phyloP scores from a whole-genome alignment of 2,329 filamentous ascomycete genomes.

The Fusarium irregulare region DNA sequence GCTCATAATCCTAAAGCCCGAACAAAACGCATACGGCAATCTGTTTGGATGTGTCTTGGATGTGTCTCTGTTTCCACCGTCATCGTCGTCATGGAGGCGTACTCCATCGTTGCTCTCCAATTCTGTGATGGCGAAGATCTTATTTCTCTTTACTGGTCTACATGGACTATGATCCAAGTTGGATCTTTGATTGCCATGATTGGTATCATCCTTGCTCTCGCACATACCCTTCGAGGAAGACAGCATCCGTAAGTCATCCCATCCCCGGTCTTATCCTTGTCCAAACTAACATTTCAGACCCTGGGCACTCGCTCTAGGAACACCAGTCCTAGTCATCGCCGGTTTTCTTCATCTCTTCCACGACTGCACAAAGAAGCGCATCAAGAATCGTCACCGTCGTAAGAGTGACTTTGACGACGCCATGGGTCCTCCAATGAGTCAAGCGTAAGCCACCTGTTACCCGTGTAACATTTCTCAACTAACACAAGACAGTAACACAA shows the following conservation, averaged over 20 bases:
- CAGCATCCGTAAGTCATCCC: constrained; percentile 61
- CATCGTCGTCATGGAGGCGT: constrained; percentile 66
- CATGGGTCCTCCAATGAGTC: constrained; percentile 55
- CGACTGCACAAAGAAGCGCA: constrained; percentile 51
- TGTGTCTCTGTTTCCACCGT: constrained; percentile 59
- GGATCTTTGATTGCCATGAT: constrained; percentile 68
- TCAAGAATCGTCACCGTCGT: constrained; percentile 46
- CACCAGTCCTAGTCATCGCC: constrained; percentile 69
- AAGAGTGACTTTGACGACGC: constrained; percentile 41
- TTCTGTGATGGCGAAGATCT: constrained; percentile 71
- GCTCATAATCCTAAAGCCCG: constrained; percentile 49
- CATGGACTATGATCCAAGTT: constrained; percentile 70
- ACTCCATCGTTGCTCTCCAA: constrained; percentile 63
- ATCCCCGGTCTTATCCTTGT: neutral
- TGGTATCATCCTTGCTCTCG: constrained; percentile 65
- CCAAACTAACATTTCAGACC: constrained; percentile 49
- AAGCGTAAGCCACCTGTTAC: constrained; percentile 52
- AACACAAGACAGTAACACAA: constrained; percentile 51
- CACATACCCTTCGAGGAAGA: constrained; percentile 61
- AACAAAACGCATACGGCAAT: constrained; percentile 53
- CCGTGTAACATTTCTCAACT: constrained; percentile 1
- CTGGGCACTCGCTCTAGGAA: constrained; percentile 70
- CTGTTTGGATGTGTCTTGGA: constrained; percentile 57
- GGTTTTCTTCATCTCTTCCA: constrained; percentile 63
- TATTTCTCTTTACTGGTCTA: constrained; percentile 70